phyloP scores from a whole-genome alignment of 441 rosid genomes.

The Aquilaria agallochum region DNA sequence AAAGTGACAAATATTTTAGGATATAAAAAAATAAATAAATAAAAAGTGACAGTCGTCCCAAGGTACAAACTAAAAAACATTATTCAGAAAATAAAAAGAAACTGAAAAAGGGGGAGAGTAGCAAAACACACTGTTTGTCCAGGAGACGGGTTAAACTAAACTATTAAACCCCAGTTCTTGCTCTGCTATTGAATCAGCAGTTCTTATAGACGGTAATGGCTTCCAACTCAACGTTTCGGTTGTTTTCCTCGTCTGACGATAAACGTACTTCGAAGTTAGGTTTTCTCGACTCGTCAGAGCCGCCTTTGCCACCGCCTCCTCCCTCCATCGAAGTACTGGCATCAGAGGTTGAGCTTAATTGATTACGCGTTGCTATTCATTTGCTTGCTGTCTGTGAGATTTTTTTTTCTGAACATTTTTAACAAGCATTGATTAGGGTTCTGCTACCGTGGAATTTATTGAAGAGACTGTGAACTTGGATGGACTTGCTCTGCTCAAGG shows the following conservation, averaged over 20 bases:
- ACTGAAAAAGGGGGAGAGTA: too few species aligned
- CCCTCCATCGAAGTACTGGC: conserved; percentile 48
- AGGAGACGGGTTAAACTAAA: too few species aligned
- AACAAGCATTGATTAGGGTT: conserved; percentile 30
- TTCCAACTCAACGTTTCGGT: conserved; percentile 35
- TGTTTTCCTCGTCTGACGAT: conserved; percentile 41
- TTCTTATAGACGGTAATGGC: conserved; percentile 27
- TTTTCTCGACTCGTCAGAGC: conserved; percentile 43
- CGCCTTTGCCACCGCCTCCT: conserved; percentile 53
- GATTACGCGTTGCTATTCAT: background rate
- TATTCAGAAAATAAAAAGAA: too few species aligned
- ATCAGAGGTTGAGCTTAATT: background rate
- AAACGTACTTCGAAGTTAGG: conserved; percentile 29
- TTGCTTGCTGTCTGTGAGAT: background rate
- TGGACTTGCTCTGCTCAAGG: conserved; percentile 72
- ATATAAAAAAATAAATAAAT: too few species aligned
- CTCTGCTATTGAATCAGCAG: too few species aligned
- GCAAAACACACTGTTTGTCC: too few species aligned
- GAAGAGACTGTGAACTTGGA: conserved; percentile 53
- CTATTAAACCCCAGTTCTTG: too few species aligned
- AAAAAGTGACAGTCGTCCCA: too few species aligned
- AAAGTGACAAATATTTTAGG: too few species aligned
- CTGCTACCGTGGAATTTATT: conserved; percentile 39
- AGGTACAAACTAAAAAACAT: too few species aligned
- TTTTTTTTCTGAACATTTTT: conserved; percentile 10